These are phyloP conservation scores for Talinum fruticosum DNA, from an alignment of 148 eudicot genomes.

Conservation along the genomic window DNA sequence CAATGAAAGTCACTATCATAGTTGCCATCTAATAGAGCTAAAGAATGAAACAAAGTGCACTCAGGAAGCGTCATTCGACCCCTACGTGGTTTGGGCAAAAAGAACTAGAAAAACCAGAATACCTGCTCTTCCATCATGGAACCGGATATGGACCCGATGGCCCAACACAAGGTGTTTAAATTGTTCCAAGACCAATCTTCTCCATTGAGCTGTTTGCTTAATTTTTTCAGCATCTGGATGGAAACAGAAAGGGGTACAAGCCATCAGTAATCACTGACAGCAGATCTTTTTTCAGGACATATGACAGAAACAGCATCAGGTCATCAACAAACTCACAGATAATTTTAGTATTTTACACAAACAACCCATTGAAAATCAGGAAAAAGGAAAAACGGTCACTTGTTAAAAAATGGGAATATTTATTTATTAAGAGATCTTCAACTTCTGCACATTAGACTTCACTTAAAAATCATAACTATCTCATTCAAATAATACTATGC, in stretches of 20 bases:
- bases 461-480: not conserved
- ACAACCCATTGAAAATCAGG: not conserved
- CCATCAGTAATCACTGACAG: not conserved
- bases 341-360: not conserved
- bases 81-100: not conserved
- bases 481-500: not conserved
- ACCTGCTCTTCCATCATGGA: constrained; percentile 99
- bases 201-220: constrained; percentile 81
- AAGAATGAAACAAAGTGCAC: not conserved
- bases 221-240: constrained; percentile 78
- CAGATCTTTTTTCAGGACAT: not conserved
- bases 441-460: not conserved
- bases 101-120: not conserved
- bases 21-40: not conserved
- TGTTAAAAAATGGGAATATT: not conserved
- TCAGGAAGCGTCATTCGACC: not conserved
- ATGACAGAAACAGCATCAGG: not conserved
- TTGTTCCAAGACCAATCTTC: constrained; percentile 99
- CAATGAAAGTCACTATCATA: not conserved
- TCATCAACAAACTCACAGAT: not conserved
- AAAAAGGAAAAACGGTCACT: not conserved
- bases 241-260: constrained; percentile 4
- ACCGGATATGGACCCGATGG: constrained; percentile 98
- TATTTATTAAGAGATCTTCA: not conserved
- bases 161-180: constrained; percentile 97